phyloP scores from a whole-genome alignment of 306 rosid species.

The Prunus armeniaca region DNA sequence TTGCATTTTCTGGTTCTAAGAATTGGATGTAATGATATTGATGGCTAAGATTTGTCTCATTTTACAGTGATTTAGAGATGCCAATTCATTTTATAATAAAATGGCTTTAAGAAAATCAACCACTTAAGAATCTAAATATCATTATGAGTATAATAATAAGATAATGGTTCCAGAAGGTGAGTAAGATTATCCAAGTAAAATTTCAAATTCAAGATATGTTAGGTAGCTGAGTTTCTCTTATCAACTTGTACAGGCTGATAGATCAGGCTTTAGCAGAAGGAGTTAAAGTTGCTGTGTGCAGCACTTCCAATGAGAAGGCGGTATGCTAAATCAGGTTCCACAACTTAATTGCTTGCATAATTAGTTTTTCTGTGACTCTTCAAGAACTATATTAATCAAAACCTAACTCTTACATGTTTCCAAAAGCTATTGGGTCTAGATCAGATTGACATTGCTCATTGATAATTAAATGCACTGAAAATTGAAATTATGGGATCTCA shows the following conservation, averaged over 20 bases:
- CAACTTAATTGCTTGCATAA: conserved; percentile 25
- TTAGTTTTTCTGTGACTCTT: conserved; percentile 3
- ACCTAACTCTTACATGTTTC: conserved; percentile 12
- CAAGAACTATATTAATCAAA: neutral
- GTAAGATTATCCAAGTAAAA: neutral
- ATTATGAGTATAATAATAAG: neutral
- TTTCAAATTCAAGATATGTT: neutral
- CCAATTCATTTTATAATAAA: neutral
- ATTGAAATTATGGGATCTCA: neutral
- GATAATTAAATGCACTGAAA: neutral
- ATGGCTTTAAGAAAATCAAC: neutral
- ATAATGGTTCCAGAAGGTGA: neutral
- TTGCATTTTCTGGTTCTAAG: neutral
- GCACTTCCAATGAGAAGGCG: conserved; percentile 99
- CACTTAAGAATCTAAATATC: neutral
- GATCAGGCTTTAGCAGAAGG: conserved; percentile 89
- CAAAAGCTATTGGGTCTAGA: neutral
- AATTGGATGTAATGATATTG: neutral
- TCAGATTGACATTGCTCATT: neutral
- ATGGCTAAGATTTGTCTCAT: neutral
- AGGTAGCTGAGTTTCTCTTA: conserved; percentile 19
- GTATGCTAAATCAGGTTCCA: conserved; percentile 64
- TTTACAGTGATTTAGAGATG: neutral
- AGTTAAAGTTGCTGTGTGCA: conserved; percentile 94
- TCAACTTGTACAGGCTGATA: conserved; percentile 58